A percentile compares a stretch with the other conserved stretches of the same genome.
Conservation (phyloP, 169 alveolate species). For the Plasmodium knowlesi region DNA sequence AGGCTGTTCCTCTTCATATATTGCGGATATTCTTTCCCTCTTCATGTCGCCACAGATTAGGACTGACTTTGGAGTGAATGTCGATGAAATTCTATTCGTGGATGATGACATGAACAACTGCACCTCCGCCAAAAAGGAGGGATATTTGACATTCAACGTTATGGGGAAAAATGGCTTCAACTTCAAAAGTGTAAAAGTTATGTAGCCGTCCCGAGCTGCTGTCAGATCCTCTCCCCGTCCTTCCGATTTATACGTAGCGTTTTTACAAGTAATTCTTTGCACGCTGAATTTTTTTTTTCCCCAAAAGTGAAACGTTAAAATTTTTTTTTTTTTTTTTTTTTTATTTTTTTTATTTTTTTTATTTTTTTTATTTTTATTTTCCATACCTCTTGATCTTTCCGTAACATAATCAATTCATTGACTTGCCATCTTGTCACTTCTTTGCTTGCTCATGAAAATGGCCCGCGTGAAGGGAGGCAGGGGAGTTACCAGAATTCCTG, state of each 20-base stretch:
- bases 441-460: too few relatives aligned
- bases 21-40: not conserved
- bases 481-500: too few relatives aligned
- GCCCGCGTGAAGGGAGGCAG: too few relatives aligned
- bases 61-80: constrained; percentile 12
- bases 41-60: constrained; percentile 10
- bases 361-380: too few relatives aligned
- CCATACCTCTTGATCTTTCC: not conserved
- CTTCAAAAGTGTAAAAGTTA: constrained; percentile 21
- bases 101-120: constrained; percentile 64
- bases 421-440: too few relatives aligned
- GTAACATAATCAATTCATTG: too few relatives aligned
- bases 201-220: not conserved
- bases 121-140: constrained; percentile 47
- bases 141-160: constrained; percentile 52
- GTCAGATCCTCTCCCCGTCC: too few relatives aligned
- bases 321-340: too few relatives aligned
- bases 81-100: constrained; percentile 45
- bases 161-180: constrained; percentile 67
- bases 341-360: too few relatives aligned
- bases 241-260: not conserved
- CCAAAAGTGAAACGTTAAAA: not conserved
- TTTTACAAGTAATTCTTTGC: not conserved
- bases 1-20: not conserved
- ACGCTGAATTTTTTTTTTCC: not conserved